Evolutionary conservation across 2,329 filamentous ascomycete species (phyloP), one percentile per base, ranked within the genome.

Genomic region (Apiospora koreana): DNA sequence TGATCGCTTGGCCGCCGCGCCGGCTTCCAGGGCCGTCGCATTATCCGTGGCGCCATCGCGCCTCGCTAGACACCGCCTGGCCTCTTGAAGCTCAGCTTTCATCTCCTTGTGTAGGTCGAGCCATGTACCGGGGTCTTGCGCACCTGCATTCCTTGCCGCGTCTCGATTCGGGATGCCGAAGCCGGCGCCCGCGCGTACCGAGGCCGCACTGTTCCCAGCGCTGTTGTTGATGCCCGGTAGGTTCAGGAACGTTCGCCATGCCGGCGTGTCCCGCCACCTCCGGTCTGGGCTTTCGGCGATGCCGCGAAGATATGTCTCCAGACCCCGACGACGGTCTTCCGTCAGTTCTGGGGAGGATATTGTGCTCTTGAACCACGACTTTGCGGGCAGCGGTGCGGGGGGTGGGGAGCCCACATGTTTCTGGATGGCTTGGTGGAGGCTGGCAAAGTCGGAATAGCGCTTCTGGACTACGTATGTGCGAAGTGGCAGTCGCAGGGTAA

Each of bases 381-480:
- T 96, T 18, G 83, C 83, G 0, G 93, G 93, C 1, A 95, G 84
- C 0, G 91, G 83, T 1, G 85, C 83, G 0, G 93, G 93, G 9
- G 93, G 93, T 25, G 92, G 80, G 28, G 84, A 78, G 75, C 90
- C 89, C 70, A 91, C 87, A 67, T 89, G 83, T 50, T 86, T 82
- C 25, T 85, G 84, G 10, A 97, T 86, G 4, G 87, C 81, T 41
- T 84, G 80, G 81, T 96, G 89, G 21, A 97, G 89, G 65, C 85
- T 80, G 69, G 85, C 83, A 78, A 96, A 96, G 79, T 96, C 93
- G 68, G 91, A 94, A 84, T 95, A 97, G 76, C 93, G 92, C 81
- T 95, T 95, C 77, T 91, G 89, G 6, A 94, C 86, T 73, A 92
- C 91, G 76, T 92, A 93, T 5, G 92, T 92, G 65, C 92, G 90